phyloP scores from a whole-genome alignment of 495 filamentous ascomycete genomes.

The Aspergillus kassunensis region DNA sequence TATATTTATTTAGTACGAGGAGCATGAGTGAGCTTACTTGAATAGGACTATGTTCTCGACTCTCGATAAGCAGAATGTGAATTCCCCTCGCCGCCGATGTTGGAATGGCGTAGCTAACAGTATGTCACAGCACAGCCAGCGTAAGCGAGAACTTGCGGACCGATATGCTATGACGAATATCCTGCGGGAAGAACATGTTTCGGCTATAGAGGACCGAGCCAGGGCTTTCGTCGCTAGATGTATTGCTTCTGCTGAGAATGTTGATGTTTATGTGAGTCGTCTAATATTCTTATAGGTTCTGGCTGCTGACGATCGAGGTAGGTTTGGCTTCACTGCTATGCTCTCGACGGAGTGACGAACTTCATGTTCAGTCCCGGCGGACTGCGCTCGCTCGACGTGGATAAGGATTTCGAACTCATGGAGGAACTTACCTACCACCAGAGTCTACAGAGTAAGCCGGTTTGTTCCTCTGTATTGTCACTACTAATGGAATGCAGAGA shows the following conservation, averaged over 20 bases:
- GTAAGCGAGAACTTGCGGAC: constrained; percentile 58
- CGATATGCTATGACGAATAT: constrained; percentile 66
- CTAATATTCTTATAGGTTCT: not conserved
- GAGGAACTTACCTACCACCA: constrained; percentile 61
- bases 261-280: constrained; percentile 55
- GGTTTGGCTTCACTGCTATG: constrained; percentile 54
- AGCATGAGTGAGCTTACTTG: not conserved
- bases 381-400: constrained; percentile 48
- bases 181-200: constrained; percentile 46
- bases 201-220: constrained; percentile 52
- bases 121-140: constrained; percentile 49
- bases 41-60: constrained; percentile 59
- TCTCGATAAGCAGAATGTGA: constrained; percentile 49
- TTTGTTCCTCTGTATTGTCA: not conserved
- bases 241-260: constrained; percentile 31
- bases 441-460: constrained; percentile 52
- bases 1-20: not conserved
- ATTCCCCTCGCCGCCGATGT: constrained; percentile 3
- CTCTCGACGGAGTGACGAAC: constrained; percentile 62
- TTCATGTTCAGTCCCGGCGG: constrained; percentile 62
- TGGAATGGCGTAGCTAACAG: not conserved
- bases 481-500: constrained; percentile 15
- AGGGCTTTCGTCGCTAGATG: constrained; percentile 50
- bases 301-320: constrained; percentile 4
- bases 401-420: constrained; percentile 57